Conservation (phyloP, 1,284 basidiomycete species). For the Puccinia polysora region DNA sequence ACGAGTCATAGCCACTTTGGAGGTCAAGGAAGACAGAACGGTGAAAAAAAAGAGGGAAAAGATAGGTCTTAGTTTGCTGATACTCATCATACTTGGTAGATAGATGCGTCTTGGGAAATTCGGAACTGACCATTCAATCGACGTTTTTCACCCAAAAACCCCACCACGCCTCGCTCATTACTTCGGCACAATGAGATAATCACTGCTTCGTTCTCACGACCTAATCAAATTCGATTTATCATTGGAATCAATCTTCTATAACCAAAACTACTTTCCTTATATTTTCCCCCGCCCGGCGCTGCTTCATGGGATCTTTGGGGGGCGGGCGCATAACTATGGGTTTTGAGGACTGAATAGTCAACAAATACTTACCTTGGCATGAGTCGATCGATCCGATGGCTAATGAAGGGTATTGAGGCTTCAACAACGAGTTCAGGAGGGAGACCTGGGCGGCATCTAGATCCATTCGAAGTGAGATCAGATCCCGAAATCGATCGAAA, state of each 20-base stretch:
- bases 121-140: slow-evolving; percentile 68
- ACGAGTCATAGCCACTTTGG: slow-evolving; percentile 82
- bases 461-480: no score
- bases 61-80: background rate
- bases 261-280: no score
- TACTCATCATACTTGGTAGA: no score
- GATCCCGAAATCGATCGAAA: slow-evolving; percentile 28
- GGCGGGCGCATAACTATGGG: slow-evolving; percentile 86
- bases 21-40: background rate
- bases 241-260: no score
- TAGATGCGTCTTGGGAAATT: background rate
- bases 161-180: slow-evolving; percentile 76
- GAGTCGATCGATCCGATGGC: slow-evolving; percentile 57
- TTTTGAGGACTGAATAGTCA: slow-evolving; percentile 51
- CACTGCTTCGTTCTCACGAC: slow-evolving; percentile 63
- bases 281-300: no score
- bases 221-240: no score
- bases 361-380: slow-evolving; percentile 15
- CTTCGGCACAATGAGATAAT: slow-evolving; percentile 82
- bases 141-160: slow-evolving; percentile 83
- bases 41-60: background rate
- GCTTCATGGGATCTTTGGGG: no score
- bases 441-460: slow-evolving; percentile 87
- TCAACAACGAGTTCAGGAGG: slow-evolving; percentile 67
- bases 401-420: slow-evolving; percentile 66